A percentile compares a stretch with the other conserved stretches of the same genome.
These are phyloP conservation scores for Lasiodiplodia hormozganensis DNA, from an alignment of 2,329 filamentous ascomycete species.

Conservation along the genomic window DNA sequence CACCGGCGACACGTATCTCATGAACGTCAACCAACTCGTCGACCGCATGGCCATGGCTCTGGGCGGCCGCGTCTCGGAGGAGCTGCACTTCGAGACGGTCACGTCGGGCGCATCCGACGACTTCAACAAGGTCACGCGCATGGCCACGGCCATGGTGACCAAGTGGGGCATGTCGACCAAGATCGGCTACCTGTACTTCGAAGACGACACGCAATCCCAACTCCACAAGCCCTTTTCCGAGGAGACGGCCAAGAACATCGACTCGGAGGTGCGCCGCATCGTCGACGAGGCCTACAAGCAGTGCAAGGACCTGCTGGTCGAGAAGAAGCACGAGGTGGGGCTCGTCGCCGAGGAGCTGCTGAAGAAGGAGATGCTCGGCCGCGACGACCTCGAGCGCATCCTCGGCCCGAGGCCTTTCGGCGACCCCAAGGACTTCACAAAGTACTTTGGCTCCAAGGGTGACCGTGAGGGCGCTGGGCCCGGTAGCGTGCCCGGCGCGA, in stretches of 20 bases:
- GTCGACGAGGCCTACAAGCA: slow-evolving; percentile 92
- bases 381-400: slow-evolving; percentile 91
- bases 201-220: slow-evolving; percentile 78
- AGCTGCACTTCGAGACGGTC: slow-evolving; percentile 95
- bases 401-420: slow-evolving; percentile 84
- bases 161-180: slow-evolving; percentile 98
- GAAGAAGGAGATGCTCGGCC: slow-evolving; percentile 85
- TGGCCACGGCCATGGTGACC: slow-evolving; percentile 99
- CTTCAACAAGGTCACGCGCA: slow-evolving; percentile 96
- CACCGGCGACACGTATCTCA: slow-evolving; percentile 86
- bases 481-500: slow-evolving; percentile 10
- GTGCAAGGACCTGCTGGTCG: slow-evolving; percentile 80
- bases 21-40: slow-evolving; percentile 96
- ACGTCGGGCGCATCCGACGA: slow-evolving; percentile 95
- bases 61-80: slow-evolving; percentile 92
- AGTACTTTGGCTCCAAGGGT: slow-evolving; percentile 74
- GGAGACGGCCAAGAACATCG: slow-evolving; percentile 89
- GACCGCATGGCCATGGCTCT: slow-evolving; percentile 99
- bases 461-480: slow-evolving; percentile 35
- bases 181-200: slow-evolving; percentile 90
- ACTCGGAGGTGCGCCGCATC: slow-evolving; percentile 88
- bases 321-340: slow-evolving; percentile 88
- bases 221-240: slow-evolving; percentile 96
- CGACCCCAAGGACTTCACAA: slow-evolving; percentile 87
- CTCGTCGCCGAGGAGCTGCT: slow-evolving; percentile 92